Conservation (phyloP, 805 yeast genomes). For the Yarrowia osloensis region DNA sequence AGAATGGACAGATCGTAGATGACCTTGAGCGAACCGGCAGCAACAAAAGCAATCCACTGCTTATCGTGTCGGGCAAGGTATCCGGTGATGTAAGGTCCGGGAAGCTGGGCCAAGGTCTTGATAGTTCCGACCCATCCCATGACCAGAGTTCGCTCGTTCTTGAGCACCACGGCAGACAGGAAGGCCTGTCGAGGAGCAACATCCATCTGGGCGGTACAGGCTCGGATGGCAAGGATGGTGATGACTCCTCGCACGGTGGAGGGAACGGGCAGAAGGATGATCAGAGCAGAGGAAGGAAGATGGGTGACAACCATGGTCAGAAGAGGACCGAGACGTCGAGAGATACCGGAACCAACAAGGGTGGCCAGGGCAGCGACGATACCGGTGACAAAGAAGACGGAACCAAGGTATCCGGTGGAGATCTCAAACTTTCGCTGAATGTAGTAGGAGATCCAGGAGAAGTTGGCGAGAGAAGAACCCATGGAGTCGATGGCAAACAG, state of each 20-base stretch:
- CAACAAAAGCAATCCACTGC: constrained; percentile 43
- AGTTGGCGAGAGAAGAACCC: constrained; percentile 79
- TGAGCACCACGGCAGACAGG: constrained; percentile 64
- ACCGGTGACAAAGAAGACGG: constrained; percentile 65
- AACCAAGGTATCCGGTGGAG: constrained; percentile 62
- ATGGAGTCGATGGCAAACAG: constrained; percentile 77
- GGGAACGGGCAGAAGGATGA: constrained; percentile 55
- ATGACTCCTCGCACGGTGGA: constrained; percentile 50
- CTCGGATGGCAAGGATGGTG: constrained; percentile 54
- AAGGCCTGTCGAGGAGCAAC: constrained; percentile 86
- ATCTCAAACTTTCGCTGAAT: constrained; percentile 58
- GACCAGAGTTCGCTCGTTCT: constrained; percentile 68
- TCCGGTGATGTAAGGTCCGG: constrained; percentile 80
- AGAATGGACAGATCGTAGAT: constrained; percentile 43
- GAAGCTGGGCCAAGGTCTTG: constrained; percentile 76
- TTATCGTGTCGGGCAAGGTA: constrained; percentile 52
- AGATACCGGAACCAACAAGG: constrained; percentile 46
- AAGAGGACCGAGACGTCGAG: constrained; percentile 72
- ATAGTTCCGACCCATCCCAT: constrained; percentile 86
- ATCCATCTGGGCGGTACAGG: constrained; percentile 74
- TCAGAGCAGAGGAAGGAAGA: constrained; percentile 69
- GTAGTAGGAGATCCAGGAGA: constrained; percentile 81
- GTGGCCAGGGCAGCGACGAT: constrained; percentile 63
- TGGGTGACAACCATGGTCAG: constrained; percentile 73
- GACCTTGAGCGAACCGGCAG: constrained; percentile 43